These are phyloP conservation scores for Microdochium bolleyi DNA, from an alignment of 2,329 filamentous ascomycete genomes.

Conservation along the genomic window DNA sequence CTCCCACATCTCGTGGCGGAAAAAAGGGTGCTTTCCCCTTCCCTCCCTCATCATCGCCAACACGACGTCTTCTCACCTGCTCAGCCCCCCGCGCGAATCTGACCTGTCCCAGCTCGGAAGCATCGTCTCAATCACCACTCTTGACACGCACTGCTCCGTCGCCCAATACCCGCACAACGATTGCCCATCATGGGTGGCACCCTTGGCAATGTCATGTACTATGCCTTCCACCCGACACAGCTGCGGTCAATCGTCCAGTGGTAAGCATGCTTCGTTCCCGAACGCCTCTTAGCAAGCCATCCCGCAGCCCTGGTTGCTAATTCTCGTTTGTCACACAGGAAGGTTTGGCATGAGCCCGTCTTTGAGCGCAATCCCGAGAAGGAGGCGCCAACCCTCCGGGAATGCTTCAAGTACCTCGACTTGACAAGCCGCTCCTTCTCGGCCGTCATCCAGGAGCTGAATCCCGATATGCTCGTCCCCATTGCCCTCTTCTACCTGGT, in stretches of 20 bases:
- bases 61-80: neutral
- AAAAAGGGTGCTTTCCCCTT: neutral
- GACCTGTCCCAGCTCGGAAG: neutral
- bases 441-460: slow-evolving; percentile 89
- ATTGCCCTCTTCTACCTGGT: slow-evolving; percentile 89
- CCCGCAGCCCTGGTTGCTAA: neutral
- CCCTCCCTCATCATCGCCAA: neutral
- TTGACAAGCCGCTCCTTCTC: slow-evolving; percentile 89
- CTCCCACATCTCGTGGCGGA: neutral
- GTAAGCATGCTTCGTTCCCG: slow-evolving; percentile 37
- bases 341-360: slow-evolving; percentile 92
- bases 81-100: neutral
- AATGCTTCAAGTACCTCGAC: slow-evolving; percentile 82
- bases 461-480: slow-evolving; percentile 86
- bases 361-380: slow-evolving; percentile 72
- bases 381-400: slow-evolving; percentile 64
- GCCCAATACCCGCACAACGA: neutral
- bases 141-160: neutral
- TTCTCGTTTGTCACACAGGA: slow-evolving; percentile 46
- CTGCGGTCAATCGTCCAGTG: slow-evolving; percentile 83
- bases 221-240: slow-evolving; percentile 66
- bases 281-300: neutral
- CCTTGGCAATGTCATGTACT: slow-evolving; percentile 54
- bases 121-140: neutral
- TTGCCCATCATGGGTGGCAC: slow-evolving; percentile 40